These are phyloP conservation scores for Sugiyamaella neomexicana DNA, from an alignment of 1,139 yeast species.

Conservation along the genomic window DNA sequence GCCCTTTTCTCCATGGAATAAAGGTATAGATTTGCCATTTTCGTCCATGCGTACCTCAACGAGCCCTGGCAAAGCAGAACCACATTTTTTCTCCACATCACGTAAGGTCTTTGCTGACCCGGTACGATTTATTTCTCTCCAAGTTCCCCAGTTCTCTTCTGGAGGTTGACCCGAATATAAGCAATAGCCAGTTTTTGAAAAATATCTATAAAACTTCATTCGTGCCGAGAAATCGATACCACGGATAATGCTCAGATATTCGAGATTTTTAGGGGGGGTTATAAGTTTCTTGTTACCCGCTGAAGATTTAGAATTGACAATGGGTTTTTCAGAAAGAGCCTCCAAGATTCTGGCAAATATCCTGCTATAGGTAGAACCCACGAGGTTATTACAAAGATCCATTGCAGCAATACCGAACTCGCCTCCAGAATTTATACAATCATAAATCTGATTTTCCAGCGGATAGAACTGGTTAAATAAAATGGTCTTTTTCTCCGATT, in stretches of 20 bases:
- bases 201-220: constrained; percentile 68
- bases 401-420: constrained; percentile 57
- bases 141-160: constrained; percentile 37
- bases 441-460: constrained; percentile 60
- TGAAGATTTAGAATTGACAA: constrained; percentile 39
- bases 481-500: constrained; percentile 8
- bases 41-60: constrained; percentile 26
- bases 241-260: constrained; percentile 52
- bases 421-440: constrained; percentile 46
- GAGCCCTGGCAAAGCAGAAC: constrained; percentile 32
- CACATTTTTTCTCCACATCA: constrained; percentile 29
- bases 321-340: constrained; percentile 35
- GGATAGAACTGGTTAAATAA: constrained; percentile 59
- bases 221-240: constrained; percentile 75
- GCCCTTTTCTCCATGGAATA: constrained; percentile 31
- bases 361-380: constrained; percentile 57
- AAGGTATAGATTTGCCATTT: constrained; percentile 25
- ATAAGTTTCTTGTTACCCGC: constrained; percentile 31
- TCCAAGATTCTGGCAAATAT: constrained; percentile 55
- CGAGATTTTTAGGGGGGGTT: constrained; percentile 26
- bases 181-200: constrained; percentile 48
- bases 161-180: constrained; percentile 33
- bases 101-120: constrained; percentile 22
- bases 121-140: constrained; percentile 21
- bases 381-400: constrained; percentile 49